A percentile compares a stretch with the other conserved stretches of the same genome.
phyloP scores from a whole-genome alignment of 352 stramenopile genomes.

The Pythium insidiosum region DNA sequence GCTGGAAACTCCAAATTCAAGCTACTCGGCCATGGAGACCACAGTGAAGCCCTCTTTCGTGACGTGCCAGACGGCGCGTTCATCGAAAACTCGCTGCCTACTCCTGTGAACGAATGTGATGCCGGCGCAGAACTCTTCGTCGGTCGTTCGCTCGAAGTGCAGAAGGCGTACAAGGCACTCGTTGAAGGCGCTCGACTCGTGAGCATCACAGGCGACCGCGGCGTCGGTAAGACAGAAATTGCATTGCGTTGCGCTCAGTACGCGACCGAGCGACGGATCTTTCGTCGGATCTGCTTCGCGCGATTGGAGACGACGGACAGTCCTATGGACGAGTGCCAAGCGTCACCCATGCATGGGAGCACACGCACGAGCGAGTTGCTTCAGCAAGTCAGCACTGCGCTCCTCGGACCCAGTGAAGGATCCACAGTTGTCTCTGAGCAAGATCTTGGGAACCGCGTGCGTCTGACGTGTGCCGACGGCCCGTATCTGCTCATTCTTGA shows the following conservation, averaged over 20 bases:
- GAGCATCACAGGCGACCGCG: constrained; percentile 60
- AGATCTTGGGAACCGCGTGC: constrained; percentile 44
- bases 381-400: too few species aligned
- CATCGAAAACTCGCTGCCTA: constrained; percentile 46
- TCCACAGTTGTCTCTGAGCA: too few species aligned
- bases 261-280: constrained; percentile 59
- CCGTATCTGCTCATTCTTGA: constrained; percentile 70
- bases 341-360: constrained; percentile 1
- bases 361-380: constrained; percentile 4
- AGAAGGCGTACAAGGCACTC: constrained; percentile 69
- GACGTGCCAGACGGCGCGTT: constrained; percentile 42
- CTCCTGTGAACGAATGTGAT: constrained; percentile 64
- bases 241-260: constrained; percentile 73
- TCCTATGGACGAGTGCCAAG: neutral
- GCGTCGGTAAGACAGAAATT: constrained; percentile 78
- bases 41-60: constrained; percentile 70
- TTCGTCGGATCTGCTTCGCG: constrained; percentile 68
- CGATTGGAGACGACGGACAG: constrained; percentile 23
- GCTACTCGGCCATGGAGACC: constrained; percentile 64
- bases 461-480: constrained; percentile 31
- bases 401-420: too few species aligned
- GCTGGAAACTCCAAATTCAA: constrained; percentile 63
- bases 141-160: constrained; percentile 68
- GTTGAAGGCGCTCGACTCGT: constrained; percentile 69
- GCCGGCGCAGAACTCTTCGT: constrained; percentile 69